A percentile compares a stretch with the other conserved stretches of the same genome.
Conservation (phyloP, 2,329 filamentous ascomycete species). For the Ceratocystis cacaofunesta region DNA sequence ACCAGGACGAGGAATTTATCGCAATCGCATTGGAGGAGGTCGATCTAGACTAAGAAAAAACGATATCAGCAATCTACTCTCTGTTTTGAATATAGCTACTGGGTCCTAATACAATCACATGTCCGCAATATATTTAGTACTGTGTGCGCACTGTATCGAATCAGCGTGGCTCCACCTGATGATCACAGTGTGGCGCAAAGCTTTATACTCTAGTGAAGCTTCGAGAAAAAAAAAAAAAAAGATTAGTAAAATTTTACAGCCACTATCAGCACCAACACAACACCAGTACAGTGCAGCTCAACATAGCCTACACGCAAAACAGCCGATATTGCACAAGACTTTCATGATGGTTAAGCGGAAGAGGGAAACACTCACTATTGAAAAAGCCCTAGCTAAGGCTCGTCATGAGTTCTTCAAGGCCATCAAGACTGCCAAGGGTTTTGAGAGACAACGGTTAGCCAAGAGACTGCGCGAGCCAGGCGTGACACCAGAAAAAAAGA, state of each 20-base stretch:
- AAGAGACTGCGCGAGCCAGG: conserved; percentile 39
- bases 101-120: neutral
- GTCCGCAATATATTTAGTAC: neutral
- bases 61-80: neutral
- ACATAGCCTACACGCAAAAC: neutral
- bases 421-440: conserved; percentile 57
- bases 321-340: neutral
- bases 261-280: neutral
- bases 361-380: conserved; percentile 33
- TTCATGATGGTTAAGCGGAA: conserved; percentile 43
- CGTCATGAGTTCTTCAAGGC: conserved; percentile 49
- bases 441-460: conserved; percentile 63
- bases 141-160: neutral
- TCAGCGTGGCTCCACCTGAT: neutral
- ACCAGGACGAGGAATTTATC: conserved; percentile 19
- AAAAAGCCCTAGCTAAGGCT: conserved; percentile 38
- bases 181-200: conserved; percentile 11
- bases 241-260: neutral
- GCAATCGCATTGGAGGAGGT: conserved; percentile 19
- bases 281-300: neutral
- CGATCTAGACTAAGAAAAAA: conserved; percentile 19
- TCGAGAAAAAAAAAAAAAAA: conserved; percentile 12
- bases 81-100: neutral
- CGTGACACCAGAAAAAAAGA: conserved; percentile 33
- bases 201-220: conserved; percentile 3